phyloP scores from a whole-genome alignment of 495 filamentous ascomycete genomes.

The Pseudevernia furfuracea region DNA sequence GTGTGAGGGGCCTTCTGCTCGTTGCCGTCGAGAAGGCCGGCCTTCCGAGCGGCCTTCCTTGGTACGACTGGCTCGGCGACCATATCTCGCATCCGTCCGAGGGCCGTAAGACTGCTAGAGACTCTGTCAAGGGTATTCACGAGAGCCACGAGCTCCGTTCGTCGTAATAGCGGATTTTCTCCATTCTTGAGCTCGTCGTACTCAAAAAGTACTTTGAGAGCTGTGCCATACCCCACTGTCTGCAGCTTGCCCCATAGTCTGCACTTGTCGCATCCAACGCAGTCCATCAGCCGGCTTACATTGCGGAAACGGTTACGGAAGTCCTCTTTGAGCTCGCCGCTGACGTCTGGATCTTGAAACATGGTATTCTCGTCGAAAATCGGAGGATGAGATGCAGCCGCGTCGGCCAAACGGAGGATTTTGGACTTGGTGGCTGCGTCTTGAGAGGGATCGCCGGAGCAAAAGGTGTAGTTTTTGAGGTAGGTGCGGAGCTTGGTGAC shows the following conservation, averaged over 20 bases:
- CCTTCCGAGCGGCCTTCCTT: conserved; percentile 28
- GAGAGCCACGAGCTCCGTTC: conserved; percentile 87
- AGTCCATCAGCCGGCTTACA: conserved; percentile 94
- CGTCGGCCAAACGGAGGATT: conserved; percentile 60
- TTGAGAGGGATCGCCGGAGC: conserved; percentile 72
- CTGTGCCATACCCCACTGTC: conserved; percentile 88
- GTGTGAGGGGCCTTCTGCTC: conserved; percentile 19
- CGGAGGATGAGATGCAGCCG: conserved; percentile 56
- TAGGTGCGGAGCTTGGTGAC: conserved; percentile 85
- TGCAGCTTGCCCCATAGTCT: conserved; percentile 98
- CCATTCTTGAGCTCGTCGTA: conserved; percentile 74
- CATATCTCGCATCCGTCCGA: conserved; percentile 65
- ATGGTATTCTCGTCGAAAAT: conserved; percentile 94
- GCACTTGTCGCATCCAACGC: conserved; percentile 98
- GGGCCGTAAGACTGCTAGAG: conserved; percentile 65
- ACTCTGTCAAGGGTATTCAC: conserved; percentile 90
- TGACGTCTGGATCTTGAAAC: conserved; percentile 62
- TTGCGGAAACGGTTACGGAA: conserved; percentile 97
- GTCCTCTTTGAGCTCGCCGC: conserved; percentile 82
- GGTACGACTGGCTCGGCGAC: conserved; percentile 31
- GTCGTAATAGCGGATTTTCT: conserved; percentile 65
- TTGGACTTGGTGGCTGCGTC: conserved; percentile 72
- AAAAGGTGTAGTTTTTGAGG: conserved; percentile 80
- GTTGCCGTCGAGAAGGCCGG: conserved; percentile 32
- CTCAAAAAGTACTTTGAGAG: conserved; percentile 91